Percentiles rank a stretch among this genome's conserved stretches.
These are phyloP conservation scores for Orbilia ellipsospora DNA, from an alignment of 2,329 filamentous ascomycete genomes.

Conservation along the genomic window DNA sequence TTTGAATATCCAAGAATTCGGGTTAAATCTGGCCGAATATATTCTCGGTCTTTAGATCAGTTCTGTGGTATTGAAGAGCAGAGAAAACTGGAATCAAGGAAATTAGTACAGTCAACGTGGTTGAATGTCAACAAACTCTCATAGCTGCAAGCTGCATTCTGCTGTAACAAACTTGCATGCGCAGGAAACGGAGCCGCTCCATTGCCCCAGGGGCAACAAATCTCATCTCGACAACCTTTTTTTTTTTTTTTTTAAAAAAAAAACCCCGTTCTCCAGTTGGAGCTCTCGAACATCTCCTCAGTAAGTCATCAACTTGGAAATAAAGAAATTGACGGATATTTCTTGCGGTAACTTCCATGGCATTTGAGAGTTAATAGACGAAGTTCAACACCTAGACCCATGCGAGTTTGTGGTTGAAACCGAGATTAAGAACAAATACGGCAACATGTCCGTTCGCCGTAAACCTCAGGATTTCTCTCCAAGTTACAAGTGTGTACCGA, in stretches of 20 bases:
- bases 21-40: conserved; percentile 28
- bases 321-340: conserved; percentile 31
- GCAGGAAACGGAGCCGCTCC: background rate
- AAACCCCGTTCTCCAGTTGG: conserved; percentile 2
- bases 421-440: conserved; percentile 46
- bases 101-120: background rate
- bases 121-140: conserved; percentile 10
- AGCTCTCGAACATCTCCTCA: conserved; percentile 17
- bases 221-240: background rate
- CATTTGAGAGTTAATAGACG: background rate
- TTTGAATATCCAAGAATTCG: conserved; percentile 8
- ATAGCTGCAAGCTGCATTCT: conserved; percentile 1
- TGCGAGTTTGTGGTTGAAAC: conserved; percentile 23
- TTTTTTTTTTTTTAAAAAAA: no score
- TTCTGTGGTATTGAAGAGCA: conserved; percentile 2
- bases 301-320: conserved; percentile 13
- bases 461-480: conserved; percentile 9
- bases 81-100: conserved; percentile 1
- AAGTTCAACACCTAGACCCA: conserved; percentile 14
- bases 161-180: background rate
- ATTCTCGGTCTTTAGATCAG: conserved; percentile 37
- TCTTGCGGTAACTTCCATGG: conserved; percentile 32
- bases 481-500: conserved; percentile 21
- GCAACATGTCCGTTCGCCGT: conserved; percentile 52
- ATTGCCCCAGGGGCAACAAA: conserved; percentile 26